These are phyloP conservation scores for Saitozyma podzolica DNA, from an alignment of 768 basidiomycete genomes.

Conservation along the genomic window DNA sequence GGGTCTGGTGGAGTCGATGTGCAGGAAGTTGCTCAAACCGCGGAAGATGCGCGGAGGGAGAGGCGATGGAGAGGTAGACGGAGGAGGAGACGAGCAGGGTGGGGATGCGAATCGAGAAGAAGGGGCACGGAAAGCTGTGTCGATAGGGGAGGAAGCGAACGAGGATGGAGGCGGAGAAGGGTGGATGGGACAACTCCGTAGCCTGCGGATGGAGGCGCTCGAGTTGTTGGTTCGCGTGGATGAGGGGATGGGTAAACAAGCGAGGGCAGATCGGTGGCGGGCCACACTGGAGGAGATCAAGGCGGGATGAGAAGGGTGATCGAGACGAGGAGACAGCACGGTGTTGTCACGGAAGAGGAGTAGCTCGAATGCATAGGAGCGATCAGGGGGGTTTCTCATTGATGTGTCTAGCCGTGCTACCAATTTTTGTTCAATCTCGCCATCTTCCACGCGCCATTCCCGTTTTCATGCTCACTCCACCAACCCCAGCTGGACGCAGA, in stretches of 20 bases:
- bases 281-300: too few species aligned
- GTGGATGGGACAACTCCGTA: constrained; percentile 6
- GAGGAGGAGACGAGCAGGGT: not conserved
- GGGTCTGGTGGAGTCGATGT: constrained; percentile 14
- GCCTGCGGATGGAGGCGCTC: constrained; percentile 18
- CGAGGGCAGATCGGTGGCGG: constrained; percentile 22
- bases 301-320: too few species aligned
- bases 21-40: not conserved
- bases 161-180: not conserved
- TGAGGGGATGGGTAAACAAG: constrained; percentile 21
- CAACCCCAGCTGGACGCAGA: constrained; percentile 14
- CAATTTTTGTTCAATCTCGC: not conserved
- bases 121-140: not conserved
- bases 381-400: too few species aligned
- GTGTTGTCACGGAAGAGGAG: too few species aligned
- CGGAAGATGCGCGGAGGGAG: too few species aligned
- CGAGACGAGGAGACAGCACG: too few species aligned
- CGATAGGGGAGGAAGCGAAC: not conserved
- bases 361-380: too few species aligned
- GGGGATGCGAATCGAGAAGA: not conserved
- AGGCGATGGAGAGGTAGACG: constrained; percentile 5
- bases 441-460: not conserved
- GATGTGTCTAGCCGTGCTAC: not conserved
- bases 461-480: not conserved
- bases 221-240: constrained; percentile 21